Conservation (phyloP, 208 protist genomes). For the Tritrichomonas musculus region DNA sequence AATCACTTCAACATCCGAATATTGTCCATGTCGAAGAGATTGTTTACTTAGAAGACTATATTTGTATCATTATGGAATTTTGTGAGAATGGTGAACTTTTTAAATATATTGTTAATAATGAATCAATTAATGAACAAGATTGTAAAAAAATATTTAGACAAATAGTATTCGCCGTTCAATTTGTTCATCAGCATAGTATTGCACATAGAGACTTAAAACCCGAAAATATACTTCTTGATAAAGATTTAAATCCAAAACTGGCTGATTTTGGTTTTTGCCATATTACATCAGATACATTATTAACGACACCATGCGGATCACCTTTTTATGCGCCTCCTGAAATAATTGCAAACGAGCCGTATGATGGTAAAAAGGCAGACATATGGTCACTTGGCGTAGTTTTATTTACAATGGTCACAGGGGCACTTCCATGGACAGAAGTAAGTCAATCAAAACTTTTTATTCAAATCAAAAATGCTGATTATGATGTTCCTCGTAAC, state of each 20-base stretch:
- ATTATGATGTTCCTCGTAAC: neutral
- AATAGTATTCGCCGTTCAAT: too few relatives aligned
- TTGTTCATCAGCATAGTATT: neutral
- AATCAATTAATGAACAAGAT: too few relatives aligned
- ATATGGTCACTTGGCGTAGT: neutral
- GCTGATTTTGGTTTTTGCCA: neutral
- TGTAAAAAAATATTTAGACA: too few relatives aligned
- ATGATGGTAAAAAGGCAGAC: neutral
- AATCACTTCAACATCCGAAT: neutral
- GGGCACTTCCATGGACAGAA: neutral
- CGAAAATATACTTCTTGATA: neutral
- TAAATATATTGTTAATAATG: neutral
- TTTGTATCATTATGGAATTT: neutral
- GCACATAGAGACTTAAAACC: neutral
- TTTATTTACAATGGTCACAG: neutral
- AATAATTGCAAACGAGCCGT: neutral
- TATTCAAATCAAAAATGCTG: neutral
- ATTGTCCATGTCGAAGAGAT: constrained; percentile 2
- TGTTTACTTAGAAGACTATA: neutral
- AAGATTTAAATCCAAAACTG: neutral
- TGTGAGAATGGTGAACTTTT: neutral
- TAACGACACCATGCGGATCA: neutral
- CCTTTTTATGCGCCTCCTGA: neutral
- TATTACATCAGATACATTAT: neutral
- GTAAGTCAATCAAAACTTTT: neutral